Base-by-base conservation (phyloP, 306 rosid species). In the Cucumis melo region DNA sequence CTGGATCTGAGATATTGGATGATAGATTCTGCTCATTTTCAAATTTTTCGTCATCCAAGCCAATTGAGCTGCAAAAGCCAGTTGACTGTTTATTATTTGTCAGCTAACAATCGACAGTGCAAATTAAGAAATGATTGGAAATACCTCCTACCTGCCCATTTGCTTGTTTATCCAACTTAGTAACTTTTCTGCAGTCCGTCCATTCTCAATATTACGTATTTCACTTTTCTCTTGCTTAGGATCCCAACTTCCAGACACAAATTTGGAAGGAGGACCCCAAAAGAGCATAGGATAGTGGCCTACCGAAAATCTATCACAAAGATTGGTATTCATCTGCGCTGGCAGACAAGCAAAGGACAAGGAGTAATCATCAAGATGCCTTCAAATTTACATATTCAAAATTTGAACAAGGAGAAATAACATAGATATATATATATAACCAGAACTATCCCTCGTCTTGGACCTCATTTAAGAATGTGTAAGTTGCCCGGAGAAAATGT, bases 291-390 rank as follows among this genome's bases (percentile, higher is more conserved):
- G 99, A 84, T 87, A 94, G 83, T 90, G 99, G 79, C 88, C 79
- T 71, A 92, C 91, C 77, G 97, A 90, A 83, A 90, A 94, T 73
- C 87, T 92, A 90, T 94, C 97, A 74, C 99, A 94, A 63, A 94
- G 97, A 81, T 92, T 86, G 76, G 86, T 86, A 80, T 94, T 94
- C 80, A 92, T 87, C 99, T 94, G 99, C 90, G 88, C 97, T 92
- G 93, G 88, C 97, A 89, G 82, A 87, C 78, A 89, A 87, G 85
- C 80, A 78, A 82, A 83, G 36, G 76, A 68, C 78, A 77, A 84
- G 70, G 78, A 75, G 85, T 65, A 85, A 84, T 80, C 80, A 88
- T 82, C 74, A 75, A 81, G 56, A 77, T 80, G 76, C 36, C 77
- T 79, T 82, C 19, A 34, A 19, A 16, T 34, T 75, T 59, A 55